Percentiles rank a stretch among this genome's conserved stretches.
Conservation (phyloP, 257 asterid species). For the Eucommia ulmoides region DNA sequence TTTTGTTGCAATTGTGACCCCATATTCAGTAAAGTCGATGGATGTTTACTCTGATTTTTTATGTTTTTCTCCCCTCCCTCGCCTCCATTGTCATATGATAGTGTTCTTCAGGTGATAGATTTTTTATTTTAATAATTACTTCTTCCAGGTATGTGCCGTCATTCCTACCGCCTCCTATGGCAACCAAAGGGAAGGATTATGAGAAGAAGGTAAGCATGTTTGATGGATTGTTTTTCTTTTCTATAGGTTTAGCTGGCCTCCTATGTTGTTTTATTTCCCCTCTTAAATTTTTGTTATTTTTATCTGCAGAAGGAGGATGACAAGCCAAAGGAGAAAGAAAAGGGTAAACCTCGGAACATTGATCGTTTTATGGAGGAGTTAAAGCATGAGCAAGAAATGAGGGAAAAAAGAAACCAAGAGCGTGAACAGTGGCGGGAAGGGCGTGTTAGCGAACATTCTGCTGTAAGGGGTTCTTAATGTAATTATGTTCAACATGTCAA, state of each 20-base stretch:
- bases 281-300: conserved; percentile 7
- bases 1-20: too few relatives aligned
- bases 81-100: too few relatives aligned
- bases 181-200: conserved; percentile 66
- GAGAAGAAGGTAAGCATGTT: conserved; percentile 60
- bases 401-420: conserved; percentile 88
- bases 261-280: neutral
- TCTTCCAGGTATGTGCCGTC: conserved; percentile 99
- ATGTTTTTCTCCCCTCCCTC: too few relatives aligned
- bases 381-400: conserved; percentile 83
- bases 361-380: conserved; percentile 96
- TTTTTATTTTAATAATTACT: too few relatives aligned
- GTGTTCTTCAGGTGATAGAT: too few relatives aligned
- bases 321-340: conserved; percentile 75
- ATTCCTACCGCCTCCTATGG: conserved; percentile 89
- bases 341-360: conserved; percentile 71
- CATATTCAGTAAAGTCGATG: too few relatives aligned
- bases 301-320: conserved; percentile 60
- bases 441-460: conserved; percentile 51
- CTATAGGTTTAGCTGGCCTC: conserved; percentile 1
- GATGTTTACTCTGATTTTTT: too few relatives aligned
- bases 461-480: conserved; percentile 29
- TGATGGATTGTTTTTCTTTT: conserved; percentile 6
- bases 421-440: conserved; percentile 74
- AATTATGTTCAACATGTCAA: too few relatives aligned